Evolutionary conservation across 1,284 basidiomycete genomes (phyloP), one percentile per base, ranked within the genome.

Genomic region (Microstroma glucosiphilum): DNA sequence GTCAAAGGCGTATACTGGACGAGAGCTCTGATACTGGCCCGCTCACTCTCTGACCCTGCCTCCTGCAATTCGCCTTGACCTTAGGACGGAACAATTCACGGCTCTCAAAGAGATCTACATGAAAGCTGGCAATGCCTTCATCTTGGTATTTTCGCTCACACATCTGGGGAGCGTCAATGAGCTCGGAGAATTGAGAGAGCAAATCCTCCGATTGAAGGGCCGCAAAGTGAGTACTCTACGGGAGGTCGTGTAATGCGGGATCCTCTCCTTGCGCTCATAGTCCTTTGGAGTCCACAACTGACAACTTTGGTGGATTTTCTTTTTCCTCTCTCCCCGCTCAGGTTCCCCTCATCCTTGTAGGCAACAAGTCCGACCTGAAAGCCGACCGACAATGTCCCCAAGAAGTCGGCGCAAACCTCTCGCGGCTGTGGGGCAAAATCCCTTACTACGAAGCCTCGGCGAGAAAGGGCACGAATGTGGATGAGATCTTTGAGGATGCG

Each of bases 41-140:
- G 13, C 25, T 6, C 56, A 57, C 54, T n/a, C 17, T 23, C 6
- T 21, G 13, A 54, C n/a, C 25, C 51, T 54, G 8, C 21, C 51
- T 25, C 51, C 51, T 25, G 51, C 13, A 6, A 2, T 23, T 48
- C 46, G 23, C 46, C 21, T 13, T 17, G 12, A 30, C 12, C 23
- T 13, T 55, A 67, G 65, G 7, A 73, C 72, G 6, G 74, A 76
- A 43, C 72, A 76, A 57, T 76, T 75, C 58, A 67, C 73, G 48
- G 74, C 74, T 15, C 69, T 76, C 42, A 73, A 73, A 53, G 74
- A 76, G 49, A 67, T 73, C 41, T 75, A 75, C 60, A 75, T 76
- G 66, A 70, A 70, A 43, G 64, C 60, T 6, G 74, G 74, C 0
- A 67, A 76, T 40, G 74, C 71, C 19, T 76, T 76, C 58, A 56